Conservation (phyloP, 805 yeast species). For the Pichia paraexigua region DNA sequence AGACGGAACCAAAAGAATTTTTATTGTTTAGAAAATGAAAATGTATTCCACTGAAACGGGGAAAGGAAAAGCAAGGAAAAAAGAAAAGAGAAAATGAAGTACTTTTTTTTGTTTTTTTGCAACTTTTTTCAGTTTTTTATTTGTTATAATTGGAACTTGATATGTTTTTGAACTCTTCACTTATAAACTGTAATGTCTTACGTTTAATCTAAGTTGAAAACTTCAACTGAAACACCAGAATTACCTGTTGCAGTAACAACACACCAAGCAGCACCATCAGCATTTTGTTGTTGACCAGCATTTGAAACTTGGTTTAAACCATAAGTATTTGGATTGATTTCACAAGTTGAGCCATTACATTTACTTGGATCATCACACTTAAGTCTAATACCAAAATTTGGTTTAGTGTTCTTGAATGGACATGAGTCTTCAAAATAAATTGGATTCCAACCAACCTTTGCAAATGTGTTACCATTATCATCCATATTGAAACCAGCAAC, state of each 20-base stretch:
- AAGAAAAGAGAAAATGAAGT: too few species aligned
- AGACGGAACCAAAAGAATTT: neutral
- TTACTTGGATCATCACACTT: conserved; percentile 61
- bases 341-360: conserved; percentile 76
- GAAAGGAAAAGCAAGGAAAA: too few species aligned
- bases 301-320: conserved; percentile 47
- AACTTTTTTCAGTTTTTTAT: neutral
- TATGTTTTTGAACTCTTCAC: too few species aligned
- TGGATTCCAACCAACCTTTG: conserved; percentile 90
- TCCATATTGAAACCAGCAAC: conserved; percentile 90
- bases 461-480: conserved; percentile 57
- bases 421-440: conserved; percentile 54
- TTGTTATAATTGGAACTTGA: neutral
- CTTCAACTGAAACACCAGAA: conserved; percentile 63
- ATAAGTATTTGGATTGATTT: conserved; percentile 61
- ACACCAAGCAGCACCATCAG: conserved; percentile 66
- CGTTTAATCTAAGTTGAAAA: conserved; percentile 35
- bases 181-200: too few species aligned
- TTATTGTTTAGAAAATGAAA: neutral
- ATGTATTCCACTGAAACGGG: too few species aligned
- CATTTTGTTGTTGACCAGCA: conserved; percentile 29
- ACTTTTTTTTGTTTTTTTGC: neutral
- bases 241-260: conserved; percentile 66
- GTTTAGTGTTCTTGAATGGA: conserved; percentile 48
- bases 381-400: conserved; percentile 64